Evolutionary conservation across 345 rosid genomes (phyloP).

Genomic region (Reutealis trisperma): DNA sequence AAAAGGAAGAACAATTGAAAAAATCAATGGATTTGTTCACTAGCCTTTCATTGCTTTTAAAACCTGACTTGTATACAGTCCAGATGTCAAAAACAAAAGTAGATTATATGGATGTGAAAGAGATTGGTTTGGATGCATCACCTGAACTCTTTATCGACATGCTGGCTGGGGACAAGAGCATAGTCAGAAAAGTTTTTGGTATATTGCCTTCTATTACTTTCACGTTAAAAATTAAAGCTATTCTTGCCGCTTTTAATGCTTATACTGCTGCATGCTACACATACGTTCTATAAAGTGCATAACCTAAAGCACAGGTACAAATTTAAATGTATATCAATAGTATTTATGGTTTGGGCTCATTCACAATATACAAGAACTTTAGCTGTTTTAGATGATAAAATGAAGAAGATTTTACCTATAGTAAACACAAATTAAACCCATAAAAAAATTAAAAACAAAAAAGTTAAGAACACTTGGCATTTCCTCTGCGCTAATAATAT

Average conservation of each 20-base stretch:
- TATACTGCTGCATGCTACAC: background rate
- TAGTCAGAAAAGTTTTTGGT: slow-evolving; percentile 86
- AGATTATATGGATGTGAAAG: slow-evolving; percentile 81
- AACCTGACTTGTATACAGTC: slow-evolving; percentile 89
- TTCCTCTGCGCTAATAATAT: background rate
- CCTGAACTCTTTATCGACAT: slow-evolving; percentile 74
- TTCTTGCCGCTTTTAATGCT: background rate
- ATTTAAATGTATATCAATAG: background rate
- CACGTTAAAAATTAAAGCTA: background rate
- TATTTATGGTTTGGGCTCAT: background rate
- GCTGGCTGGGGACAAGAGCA: slow-evolving; percentile 69
- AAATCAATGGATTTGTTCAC: background rate
- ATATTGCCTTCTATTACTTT: slow-evolving; percentile 22
- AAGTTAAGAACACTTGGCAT: background rate
- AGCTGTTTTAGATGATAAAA: background rate
- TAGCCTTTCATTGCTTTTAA: slow-evolving; percentile 43
- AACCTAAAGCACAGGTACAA: background rate
- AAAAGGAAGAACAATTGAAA: background rate
- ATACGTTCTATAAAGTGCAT: background rate
- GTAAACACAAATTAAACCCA: background rate
- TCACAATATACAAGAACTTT: no score
- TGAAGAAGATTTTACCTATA: background rate
- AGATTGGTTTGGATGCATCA: slow-evolving; percentile 46
- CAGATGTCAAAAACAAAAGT: slow-evolving; percentile 86
- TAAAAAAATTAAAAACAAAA: background rate